A percentile compares a stretch with the other conserved stretches of the same genome.
Evolutionary conservation across 805 yeast genomes (phyloP).

Genomic region (Candida nemodendra): DNA sequence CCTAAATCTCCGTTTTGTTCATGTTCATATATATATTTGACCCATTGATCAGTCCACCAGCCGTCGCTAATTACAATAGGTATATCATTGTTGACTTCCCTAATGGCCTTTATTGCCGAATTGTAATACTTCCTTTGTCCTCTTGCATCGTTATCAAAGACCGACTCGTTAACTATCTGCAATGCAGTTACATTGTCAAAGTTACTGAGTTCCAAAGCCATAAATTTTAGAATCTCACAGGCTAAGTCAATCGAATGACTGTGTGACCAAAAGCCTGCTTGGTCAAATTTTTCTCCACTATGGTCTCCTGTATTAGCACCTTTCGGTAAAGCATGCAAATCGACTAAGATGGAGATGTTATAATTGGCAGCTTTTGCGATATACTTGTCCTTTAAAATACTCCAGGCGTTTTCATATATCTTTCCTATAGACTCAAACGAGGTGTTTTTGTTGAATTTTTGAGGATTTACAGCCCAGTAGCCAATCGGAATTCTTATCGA

Average conservation of each 20-base stretch:
- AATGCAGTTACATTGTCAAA: constrained; percentile 76
- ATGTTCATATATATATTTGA: constrained; percentile 53
- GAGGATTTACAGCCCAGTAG: constrained; percentile 80
- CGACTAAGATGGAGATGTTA: constrained; percentile 74
- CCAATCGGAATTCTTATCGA: constrained; percentile 87
- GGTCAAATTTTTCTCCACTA: constrained; percentile 64
- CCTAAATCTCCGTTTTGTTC: constrained; percentile 48
- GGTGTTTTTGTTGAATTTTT: constrained; percentile 55
- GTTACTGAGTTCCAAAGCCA: constrained; percentile 55
- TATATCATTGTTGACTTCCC: constrained; percentile 50
- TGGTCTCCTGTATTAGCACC: constrained; percentile 90
- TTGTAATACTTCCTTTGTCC: constrained; percentile 61
- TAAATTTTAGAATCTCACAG: constrained; percentile 50
- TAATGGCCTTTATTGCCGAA: constrained; percentile 60
- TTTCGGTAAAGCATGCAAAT: constrained; percentile 86
- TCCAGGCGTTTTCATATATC: constrained; percentile 79
- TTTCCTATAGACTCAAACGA: constrained; percentile 53
- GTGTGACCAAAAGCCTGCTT: constrained; percentile 65
- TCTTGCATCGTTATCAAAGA: constrained; percentile 52
- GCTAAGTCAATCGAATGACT: constrained; percentile 43
- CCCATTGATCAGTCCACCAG: constrained; percentile 88
- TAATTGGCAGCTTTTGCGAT: constrained; percentile 58
- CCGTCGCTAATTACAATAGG: constrained; percentile 89
- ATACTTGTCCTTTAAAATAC: constrained; percentile 44
- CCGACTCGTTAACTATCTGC: constrained; percentile 85